Evolutionary conservation across 2,329 filamentous ascomycete genomes (phyloP).

Genomic region (Dactylellina cionopaga): DNA sequence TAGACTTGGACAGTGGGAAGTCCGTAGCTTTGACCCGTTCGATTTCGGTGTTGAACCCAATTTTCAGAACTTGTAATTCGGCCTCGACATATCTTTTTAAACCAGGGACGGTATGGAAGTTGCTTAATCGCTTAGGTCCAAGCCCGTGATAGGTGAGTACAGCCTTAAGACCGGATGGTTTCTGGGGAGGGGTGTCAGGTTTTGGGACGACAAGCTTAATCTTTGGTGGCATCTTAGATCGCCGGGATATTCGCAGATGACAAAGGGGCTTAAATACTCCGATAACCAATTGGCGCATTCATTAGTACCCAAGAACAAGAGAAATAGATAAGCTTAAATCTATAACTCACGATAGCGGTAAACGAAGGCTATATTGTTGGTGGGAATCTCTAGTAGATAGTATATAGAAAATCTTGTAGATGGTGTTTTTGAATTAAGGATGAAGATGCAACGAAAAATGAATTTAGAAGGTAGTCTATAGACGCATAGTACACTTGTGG

Average conservation of each 20-base stretch:
- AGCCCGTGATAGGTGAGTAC: constrained; percentile 11
- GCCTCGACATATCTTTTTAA: neutral
- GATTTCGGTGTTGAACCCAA: constrained; percentile 11
- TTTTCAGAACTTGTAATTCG: constrained; percentile 3
- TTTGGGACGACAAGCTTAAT: neutral
- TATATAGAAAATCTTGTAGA: too few species aligned
- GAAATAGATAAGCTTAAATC: too few species aligned
- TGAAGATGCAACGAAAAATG: too few species aligned
- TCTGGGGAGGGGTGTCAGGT: neutral
- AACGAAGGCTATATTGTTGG: too few species aligned
- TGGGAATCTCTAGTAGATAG: too few species aligned
- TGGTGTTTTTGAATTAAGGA: too few species aligned
- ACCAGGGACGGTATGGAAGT: neutral
- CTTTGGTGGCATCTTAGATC: too few species aligned
- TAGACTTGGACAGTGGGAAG: neutral
- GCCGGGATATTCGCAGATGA: neutral
- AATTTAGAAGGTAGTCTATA: too few species aligned
- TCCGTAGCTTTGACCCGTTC: neutral
- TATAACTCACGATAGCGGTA: too few species aligned
- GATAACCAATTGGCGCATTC: constrained; percentile 4
- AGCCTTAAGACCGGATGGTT: neutral
- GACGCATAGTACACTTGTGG: too few species aligned
- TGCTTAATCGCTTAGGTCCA: neutral
- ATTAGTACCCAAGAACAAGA: too few species aligned
- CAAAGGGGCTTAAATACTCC: neutral